Conservation (phyloP, 2,329 filamentous ascomycete species). For the Davidsoniella virescens region DNA sequence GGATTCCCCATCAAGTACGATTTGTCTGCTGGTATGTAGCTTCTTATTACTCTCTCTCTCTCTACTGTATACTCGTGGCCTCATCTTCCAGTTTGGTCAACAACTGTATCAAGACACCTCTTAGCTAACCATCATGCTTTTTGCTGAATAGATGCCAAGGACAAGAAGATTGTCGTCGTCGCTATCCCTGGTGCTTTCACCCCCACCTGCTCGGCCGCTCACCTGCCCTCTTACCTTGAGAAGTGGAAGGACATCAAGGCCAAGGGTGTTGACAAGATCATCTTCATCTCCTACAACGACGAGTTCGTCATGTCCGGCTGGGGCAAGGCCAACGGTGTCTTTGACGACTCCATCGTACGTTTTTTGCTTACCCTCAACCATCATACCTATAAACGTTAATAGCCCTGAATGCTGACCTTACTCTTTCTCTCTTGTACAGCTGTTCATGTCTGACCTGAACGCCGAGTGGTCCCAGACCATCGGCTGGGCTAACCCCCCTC, state of each 20-base stretch:
- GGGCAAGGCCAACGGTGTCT: conserved; percentile 74
- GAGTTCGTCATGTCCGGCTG: conserved; percentile 76
- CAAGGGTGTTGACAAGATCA: conserved; percentile 71
- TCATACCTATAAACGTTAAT: neutral
- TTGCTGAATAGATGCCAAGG: conserved; percentile 30
- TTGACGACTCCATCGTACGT: conserved; percentile 45
- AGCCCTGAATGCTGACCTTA: conserved; percentile 2
- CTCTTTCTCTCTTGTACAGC: conserved; percentile 21
- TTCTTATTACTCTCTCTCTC: neutral
- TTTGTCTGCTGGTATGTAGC: conserved; percentile 50
- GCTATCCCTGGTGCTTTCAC: conserved; percentile 61
- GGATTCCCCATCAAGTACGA: conserved; percentile 64
- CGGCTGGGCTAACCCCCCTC: conserved; percentile 60
- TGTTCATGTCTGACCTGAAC: conserved; percentile 59
- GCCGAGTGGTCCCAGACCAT: conserved; percentile 61
- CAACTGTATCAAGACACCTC: neutral
- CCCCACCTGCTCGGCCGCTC: conserved; percentile 65
- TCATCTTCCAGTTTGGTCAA: neutral
- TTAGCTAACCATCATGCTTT: neutral
- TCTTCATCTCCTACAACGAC: conserved; percentile 74
- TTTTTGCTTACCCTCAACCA: neutral
- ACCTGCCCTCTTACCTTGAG: conserved; percentile 66
- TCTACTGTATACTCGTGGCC: neutral
- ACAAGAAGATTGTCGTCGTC: conserved; percentile 40
- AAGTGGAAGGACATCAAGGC: conserved; percentile 53